Base-by-base conservation (phyloP, 164 flowering plant genomes). In the Malania oleifera region DNA sequence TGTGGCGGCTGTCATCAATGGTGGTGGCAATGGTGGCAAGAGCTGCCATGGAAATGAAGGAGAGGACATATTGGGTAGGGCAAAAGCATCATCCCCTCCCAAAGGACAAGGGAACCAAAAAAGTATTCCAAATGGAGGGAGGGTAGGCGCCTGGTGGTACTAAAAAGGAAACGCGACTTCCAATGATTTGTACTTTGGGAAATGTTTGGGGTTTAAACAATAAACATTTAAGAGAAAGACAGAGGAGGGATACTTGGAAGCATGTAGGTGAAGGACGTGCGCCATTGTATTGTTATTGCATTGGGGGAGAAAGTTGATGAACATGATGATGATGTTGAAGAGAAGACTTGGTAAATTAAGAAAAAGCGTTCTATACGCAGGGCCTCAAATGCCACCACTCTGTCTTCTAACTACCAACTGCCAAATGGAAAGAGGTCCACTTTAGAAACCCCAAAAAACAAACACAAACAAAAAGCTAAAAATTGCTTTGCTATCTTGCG, bases 211-310 rank as follows among this genome's bases (percentile, higher is more conserved):
- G 54, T 39, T 19, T 35, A 34, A 48, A 54, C 59, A 19, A 55
- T 55, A 37, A 45, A 38, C 59, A 37, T 37, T 37, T 27, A 37
- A 40, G 66, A 37, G 41, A 56, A 29, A 53, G 17, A 31, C 45
- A 46, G 17, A 44, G 6, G 37, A 41, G 56, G 29, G 65, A 34
- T 60, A 12, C 69, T 72, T 72, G 72, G 71, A 41, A 47, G 73
- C 69, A 66, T 14, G 62, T 57, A 57, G 50, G 66, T 65, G 45
- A 57, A 19, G 58, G 29, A 72, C 71, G 65, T 71, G 73, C 58
- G 59, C 40, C 15, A 22, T 15, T 40, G 49, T 44, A 27, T n/a
- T 19, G 49, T 31, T n/a, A n/a, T n/a, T n/a, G n/a, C n/a, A n/a
- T n/a, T 31, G 35, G 35, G 9, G 4, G 35, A 31, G 35, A 31